Conservation (phyloP, 805 yeast species). For the Kodamaea restingae region DNA sequence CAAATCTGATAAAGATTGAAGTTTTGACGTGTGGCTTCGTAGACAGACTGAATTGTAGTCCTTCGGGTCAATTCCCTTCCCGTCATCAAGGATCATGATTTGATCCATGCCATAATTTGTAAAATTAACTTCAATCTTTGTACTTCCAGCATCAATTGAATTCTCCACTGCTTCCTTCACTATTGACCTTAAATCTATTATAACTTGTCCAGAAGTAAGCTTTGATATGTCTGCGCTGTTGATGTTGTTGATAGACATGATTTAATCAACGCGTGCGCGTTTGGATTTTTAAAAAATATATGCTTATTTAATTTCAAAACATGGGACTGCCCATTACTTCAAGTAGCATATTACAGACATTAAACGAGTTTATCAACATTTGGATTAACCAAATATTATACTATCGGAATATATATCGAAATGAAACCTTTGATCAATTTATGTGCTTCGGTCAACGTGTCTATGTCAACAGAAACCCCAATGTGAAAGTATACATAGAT, state of each 20-base stretch:
- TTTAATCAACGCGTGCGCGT: slow-evolving; percentile 1
- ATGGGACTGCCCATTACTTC: slow-evolving; percentile 17
- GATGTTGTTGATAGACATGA: slow-evolving; percentile 8
- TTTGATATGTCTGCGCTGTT: slow-evolving; percentile 53
- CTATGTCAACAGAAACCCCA: slow-evolving; percentile 43
- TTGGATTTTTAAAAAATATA: background rate
- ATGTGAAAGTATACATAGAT: slow-evolving; percentile 41
- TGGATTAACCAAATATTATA: slow-evolving; percentile 55
- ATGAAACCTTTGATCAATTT: slow-evolving; percentile 41
- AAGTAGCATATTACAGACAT: slow-evolving; percentile 26
- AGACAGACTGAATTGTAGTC: slow-evolving; percentile 55
- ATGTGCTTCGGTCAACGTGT: slow-evolving; percentile 43
- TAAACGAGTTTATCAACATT: slow-evolving; percentile 48
- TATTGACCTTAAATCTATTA: slow-evolving; percentile 70
- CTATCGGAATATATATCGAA: slow-evolving; percentile 50
- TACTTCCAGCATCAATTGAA: slow-evolving; percentile 73
- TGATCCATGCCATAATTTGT: slow-evolving; percentile 69
- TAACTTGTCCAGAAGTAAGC: slow-evolving; percentile 92
- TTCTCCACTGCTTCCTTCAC: slow-evolving; percentile 87
- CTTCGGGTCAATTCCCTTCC: slow-evolving; percentile 52
- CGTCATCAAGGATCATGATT: slow-evolving; percentile 67
- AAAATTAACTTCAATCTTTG: slow-evolving; percentile 63
- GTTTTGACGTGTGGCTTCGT: slow-evolving; percentile 67
- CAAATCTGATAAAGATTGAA: slow-evolving; percentile 53
- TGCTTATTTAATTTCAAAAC: background rate